Percentiles rank a stretch among this genome's conserved stretches.
Evolutionary conservation across 441 rosid species (phyloP).

Genomic region (Mallotus repandus): DNA sequence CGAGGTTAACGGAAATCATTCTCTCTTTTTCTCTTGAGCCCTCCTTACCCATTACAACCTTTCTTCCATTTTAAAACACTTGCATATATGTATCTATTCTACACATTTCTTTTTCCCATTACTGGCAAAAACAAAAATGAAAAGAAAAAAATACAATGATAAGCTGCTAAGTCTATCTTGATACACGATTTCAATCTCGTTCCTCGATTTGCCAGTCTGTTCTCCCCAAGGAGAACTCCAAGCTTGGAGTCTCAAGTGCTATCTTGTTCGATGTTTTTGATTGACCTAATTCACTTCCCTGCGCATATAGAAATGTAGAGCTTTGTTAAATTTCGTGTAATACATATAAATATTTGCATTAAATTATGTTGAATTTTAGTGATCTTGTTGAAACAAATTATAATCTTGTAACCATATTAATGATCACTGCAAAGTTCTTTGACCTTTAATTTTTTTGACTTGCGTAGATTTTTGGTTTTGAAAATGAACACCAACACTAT

Average conservation of each 20-base stretch:
- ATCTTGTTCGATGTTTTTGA: constrained; percentile 6
- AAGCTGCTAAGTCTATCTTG: not conserved
- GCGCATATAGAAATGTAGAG: constrained; percentile 7
- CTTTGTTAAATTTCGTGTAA: not conserved
- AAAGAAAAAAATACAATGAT: not conserved
- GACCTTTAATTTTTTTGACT: no score
- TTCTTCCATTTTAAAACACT: not conserved
- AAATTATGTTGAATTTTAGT: not conserved
- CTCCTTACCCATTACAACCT: not conserved
- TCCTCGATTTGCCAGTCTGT: constrained; percentile 30
- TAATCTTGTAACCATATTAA: no score
- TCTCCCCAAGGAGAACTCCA: constrained; percentile 48
- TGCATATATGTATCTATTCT: not conserved
- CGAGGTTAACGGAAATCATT: not conserved
- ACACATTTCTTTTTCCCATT: not conserved
- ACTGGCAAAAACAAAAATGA: not conserved
- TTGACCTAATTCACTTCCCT: constrained; percentile 29
- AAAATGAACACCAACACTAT: no score
- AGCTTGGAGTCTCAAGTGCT: constrained; percentile 32
- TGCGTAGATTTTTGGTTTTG: no score
- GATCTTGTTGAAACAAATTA: no score
- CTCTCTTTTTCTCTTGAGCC: not conserved
- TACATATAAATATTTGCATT: no score
- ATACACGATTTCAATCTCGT: constrained; percentile 14
- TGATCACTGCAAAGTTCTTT: no score